phyloP scores from a whole-genome alignment of 768 basidiomycete genomes.

The Hericium coralloides region DNA sequence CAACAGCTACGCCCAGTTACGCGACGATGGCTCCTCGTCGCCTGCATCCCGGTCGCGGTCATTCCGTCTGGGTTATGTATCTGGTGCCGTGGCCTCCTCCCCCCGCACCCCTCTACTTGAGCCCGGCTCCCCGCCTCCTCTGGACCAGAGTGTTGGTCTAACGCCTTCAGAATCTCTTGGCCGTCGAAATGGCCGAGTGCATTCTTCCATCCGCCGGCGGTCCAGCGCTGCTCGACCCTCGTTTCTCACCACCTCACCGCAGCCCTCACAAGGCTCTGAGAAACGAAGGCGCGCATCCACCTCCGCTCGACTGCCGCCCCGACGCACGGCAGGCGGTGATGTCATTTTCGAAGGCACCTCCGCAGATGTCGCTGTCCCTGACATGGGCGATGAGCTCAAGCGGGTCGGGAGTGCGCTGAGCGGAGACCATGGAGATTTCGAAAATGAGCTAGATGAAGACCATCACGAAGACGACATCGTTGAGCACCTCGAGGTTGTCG shows the following conservation, averaged over 20 bases:
- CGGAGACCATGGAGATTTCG: not conserved
- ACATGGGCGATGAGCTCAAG: not conserved
- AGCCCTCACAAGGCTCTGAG: too few relatives aligned
- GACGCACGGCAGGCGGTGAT: not conserved
- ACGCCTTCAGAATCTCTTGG: not conserved
- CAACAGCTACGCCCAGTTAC: not conserved
- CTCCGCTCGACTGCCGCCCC: not conserved
- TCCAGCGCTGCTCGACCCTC: not conserved
- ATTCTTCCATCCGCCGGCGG: not conserved
- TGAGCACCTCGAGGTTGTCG: conserved; percentile 76
- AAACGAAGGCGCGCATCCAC: not conserved
- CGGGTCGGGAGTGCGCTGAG: not conserved
- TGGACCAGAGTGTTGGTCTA: too few relatives aligned
- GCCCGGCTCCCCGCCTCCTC: too few relatives aligned
- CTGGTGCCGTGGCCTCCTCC: too few relatives aligned
- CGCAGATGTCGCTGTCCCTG: not conserved
- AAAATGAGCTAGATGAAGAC: conserved; percentile 10
- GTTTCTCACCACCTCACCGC: too few relatives aligned
- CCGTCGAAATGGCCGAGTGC: not conserved
- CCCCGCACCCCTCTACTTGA: too few relatives aligned
- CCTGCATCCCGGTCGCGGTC: not conserved
- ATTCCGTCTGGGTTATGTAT: too few relatives aligned
- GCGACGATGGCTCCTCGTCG: not conserved
- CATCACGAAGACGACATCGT: conserved; percentile 75
- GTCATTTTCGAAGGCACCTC: not conserved